These are phyloP conservation scores for Rosa persica DNA, from an alignment of 306 rosid genomes.

Conservation along the genomic window DNA sequence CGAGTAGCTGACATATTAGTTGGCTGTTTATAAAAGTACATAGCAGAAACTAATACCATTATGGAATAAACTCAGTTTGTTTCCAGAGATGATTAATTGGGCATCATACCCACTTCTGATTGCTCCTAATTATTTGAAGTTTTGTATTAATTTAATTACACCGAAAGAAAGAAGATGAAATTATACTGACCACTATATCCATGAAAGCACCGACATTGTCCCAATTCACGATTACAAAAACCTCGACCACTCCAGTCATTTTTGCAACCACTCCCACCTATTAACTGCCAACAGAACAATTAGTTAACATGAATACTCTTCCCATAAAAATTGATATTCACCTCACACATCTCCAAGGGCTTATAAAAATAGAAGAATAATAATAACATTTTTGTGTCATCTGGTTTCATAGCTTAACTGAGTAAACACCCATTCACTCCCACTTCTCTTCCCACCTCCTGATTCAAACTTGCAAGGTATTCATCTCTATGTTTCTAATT, in stretches of 20 bases:
- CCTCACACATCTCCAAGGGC: no score
- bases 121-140: slow-evolving; percentile 16
- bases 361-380: no score
- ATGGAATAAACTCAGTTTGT: background rate
- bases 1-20: background rate
- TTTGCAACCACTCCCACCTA: slow-evolving; percentile 71
- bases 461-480: background rate
- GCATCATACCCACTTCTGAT: background rate
- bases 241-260: slow-evolving; percentile 80
- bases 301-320: slow-evolving; percentile 11
- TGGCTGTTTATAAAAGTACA: background rate
- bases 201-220: slow-evolving; percentile 88
- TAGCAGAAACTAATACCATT: background rate
- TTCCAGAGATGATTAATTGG: slow-evolving; percentile 3
- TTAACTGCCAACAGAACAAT: slow-evolving; percentile 50
- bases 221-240: slow-evolving; percentile 79
- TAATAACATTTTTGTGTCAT: no score
- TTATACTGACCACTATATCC: slow-evolving; percentile 72
- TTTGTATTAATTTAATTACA: slow-evolving; percentile 2
- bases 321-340: no score
- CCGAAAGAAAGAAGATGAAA: slow-evolving; percentile 5
- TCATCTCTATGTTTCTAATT: background rate
- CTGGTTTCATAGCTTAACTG: no score
- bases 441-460: background rate
- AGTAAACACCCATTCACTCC: no score